Conservation (phyloP, 2,329 filamentous ascomycete species). For the Aspergillus alliaceus region DNA sequence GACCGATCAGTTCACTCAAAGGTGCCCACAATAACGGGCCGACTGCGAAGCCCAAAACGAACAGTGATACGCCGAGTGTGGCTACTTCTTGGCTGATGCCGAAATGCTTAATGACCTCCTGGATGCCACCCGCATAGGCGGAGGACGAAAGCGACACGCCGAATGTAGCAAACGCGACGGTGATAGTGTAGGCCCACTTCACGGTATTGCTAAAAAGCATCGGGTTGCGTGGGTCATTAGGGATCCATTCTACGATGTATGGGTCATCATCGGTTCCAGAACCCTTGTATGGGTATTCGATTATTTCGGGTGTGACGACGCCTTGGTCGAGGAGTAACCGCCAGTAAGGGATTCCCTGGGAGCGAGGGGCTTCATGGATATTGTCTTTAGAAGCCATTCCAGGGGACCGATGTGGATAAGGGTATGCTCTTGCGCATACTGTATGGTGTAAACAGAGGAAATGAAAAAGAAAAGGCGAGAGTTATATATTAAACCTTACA, state of each 20-base stretch:
- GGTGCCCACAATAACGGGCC: conserved; percentile 68
- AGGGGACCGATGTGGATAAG: neutral
- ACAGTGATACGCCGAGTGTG: conserved; percentile 64
- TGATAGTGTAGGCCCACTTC: conserved; percentile 66
- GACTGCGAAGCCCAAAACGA: conserved; percentile 61
- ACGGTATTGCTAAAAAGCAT: conserved; percentile 56
- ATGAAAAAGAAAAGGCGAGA: neutral
- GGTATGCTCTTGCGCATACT: neutral
- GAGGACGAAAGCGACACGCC: conserved; percentile 69
- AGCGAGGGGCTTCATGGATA: neutral
- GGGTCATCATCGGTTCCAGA: conserved; percentile 67
- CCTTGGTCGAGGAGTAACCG: conserved; percentile 58
- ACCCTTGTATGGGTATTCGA: conserved; percentile 58
- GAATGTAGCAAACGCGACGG: conserved; percentile 66
- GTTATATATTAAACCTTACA: neutral
- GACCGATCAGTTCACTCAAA: conserved; percentile 63
- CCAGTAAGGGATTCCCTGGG: conserved; percentile 42
- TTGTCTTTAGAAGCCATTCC: neutral
- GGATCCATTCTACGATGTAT: conserved; percentile 67
- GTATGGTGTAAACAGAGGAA: neutral
- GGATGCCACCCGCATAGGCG: conserved; percentile 42
- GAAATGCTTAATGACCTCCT: conserved; percentile 56
- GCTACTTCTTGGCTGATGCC: conserved; percentile 52
- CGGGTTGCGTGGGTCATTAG: conserved; percentile 66
- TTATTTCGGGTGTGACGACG: conserved; percentile 57